Evolutionary conservation across 1,139 yeast genomes (phyloP).

Genomic region (Saccharomyces hybrid): DNA sequence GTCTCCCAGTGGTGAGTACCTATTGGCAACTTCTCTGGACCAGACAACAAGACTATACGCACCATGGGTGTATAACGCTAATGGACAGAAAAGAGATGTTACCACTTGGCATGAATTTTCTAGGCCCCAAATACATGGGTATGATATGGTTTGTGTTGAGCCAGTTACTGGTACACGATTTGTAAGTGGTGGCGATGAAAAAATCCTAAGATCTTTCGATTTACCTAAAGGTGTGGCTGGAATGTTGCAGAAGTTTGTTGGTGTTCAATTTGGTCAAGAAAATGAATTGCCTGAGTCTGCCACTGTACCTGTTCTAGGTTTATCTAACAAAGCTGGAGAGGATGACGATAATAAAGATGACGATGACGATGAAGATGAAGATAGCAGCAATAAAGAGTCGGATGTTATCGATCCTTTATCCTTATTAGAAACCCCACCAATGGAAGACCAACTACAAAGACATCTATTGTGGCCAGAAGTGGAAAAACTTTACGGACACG

Average conservation of each 20-base stretch:
- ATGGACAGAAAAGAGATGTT: slow-evolving; percentile 26
- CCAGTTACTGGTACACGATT: slow-evolving; percentile 54
- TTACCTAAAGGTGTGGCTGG: slow-evolving; percentile 76
- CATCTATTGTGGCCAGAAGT: slow-evolving; percentile 91
- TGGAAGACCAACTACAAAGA: slow-evolving; percentile 85
- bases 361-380: slow-evolving; percentile 35
- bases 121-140: slow-evolving; percentile 97
- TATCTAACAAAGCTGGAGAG: slow-evolving; percentile 82
- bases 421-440: slow-evolving; percentile 53
- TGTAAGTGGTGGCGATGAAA: slow-evolving; percentile 95
- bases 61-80: slow-evolving; percentile 41
- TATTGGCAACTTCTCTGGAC: slow-evolving; percentile 73
- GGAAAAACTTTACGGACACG: slow-evolving; percentile 94
- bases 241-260: slow-evolving; percentile 50
- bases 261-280: slow-evolving; percentile 30
- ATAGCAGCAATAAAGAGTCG: slow-evolving; percentile 32
- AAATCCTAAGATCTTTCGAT: slow-evolving; percentile 80
- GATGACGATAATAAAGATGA: slow-evolving; percentile 39
- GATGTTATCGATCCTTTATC: slow-evolving; percentile 36
- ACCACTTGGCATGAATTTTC: slow-evolving; percentile 82
- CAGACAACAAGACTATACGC: slow-evolving; percentile 87
- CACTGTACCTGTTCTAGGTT: slow-evolving; percentile 84
- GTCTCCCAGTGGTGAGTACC: slow-evolving; percentile 60
- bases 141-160: slow-evolving; percentile 84
- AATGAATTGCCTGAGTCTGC: slow-evolving; percentile 56